Base-by-base conservation (phyloP, 1,284 basidiomycete species). In the Cryptococcus maquisensis region DNA sequence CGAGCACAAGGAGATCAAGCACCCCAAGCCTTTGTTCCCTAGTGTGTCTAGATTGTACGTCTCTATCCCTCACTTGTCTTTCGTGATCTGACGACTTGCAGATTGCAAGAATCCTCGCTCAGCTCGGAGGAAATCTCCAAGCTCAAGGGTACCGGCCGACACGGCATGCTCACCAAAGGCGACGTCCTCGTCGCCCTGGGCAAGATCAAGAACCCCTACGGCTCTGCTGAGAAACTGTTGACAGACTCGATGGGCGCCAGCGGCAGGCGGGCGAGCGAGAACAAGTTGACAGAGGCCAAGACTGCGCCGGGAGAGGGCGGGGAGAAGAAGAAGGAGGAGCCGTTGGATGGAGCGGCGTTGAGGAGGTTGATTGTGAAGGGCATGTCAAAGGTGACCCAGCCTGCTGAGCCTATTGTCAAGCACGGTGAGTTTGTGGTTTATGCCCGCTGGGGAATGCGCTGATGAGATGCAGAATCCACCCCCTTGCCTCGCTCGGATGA, bases 151-250 rank as follows among this genome's bases (percentile, higher is more conserved):
- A 90, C 90, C 4, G 91, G 91, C 54, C 79, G 87, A 47, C 82
- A 88, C 46, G 90, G 90, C 16, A 92, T 91, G 87, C 73, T 95
- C 57, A 95, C 90, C 46, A 92, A 92, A 73, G 91, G 91, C 9
- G 91, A 95, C 69, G 84, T 94, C 1, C 81, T 95, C 35, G 78
- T 87, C 5, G 86, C 84, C 70, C 78, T 93, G 13, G 90, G 90
- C 35, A 85, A 86, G 72, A 62, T 75, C 51, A 62, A 64, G 60
- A 75, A 64, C 49, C 86, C 88, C 10, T 90, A 85, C 43, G 81
- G 84, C 13, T 88, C 88, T 1, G 80, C 83, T 20, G 89, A 88
- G 53, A 88, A 88, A 18, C 85, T 82, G 74, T 84, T 84, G 39
- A 49, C 58, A 49, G 69, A 71, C 54, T 47, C 66, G 38, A 59